These are phyloP conservation scores for Lodderomyces pseudojiufengensis DNA, from an alignment of 1,139 yeast genomes.

Conservation along the genomic window DNA sequence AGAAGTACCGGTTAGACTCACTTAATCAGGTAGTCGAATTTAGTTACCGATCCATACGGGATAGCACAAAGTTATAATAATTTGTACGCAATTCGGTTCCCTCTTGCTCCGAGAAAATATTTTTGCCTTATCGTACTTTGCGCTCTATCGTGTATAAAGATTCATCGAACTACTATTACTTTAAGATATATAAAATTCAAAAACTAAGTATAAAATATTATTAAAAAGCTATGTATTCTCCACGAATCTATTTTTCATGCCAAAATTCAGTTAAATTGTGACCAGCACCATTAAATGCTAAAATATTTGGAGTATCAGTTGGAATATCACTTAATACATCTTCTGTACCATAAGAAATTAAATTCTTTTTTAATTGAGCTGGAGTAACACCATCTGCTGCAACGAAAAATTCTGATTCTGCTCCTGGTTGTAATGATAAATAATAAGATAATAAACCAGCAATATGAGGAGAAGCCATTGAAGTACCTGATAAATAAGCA, in stretches of 20 bases:
- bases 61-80: too few species aligned
- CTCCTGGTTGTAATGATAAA: slow-evolving; percentile 85
- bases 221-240: too few species aligned
- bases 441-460: slow-evolving; percentile 88
- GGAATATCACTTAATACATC: slow-evolving; percentile 69
- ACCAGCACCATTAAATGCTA: slow-evolving; percentile 94
- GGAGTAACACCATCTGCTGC: slow-evolving; percentile 69
- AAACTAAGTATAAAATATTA: too few species aligned
- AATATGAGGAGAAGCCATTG: slow-evolving; percentile 98
- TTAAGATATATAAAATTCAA: too few species aligned
- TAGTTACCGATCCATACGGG: too few species aligned
- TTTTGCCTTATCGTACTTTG: too few species aligned
- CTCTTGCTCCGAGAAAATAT: too few species aligned
- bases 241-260: slow-evolving; percentile 23
- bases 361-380: slow-evolving; percentile 81
- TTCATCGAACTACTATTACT: too few species aligned
- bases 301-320: slow-evolving; percentile 78
- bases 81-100: too few species aligned
- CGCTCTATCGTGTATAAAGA: too few species aligned
- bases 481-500: slow-evolving; percentile 93
- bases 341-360: slow-evolving; percentile 76
- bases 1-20: too few species aligned
- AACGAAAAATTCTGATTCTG: slow-evolving; percentile 67
- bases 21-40: too few species aligned
- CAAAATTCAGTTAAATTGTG: slow-evolving; percentile 73